Evolutionary conservation across 2,329 filamentous ascomycete species (phyloP).

Genomic region (Epichloe glyceriae): DNA sequence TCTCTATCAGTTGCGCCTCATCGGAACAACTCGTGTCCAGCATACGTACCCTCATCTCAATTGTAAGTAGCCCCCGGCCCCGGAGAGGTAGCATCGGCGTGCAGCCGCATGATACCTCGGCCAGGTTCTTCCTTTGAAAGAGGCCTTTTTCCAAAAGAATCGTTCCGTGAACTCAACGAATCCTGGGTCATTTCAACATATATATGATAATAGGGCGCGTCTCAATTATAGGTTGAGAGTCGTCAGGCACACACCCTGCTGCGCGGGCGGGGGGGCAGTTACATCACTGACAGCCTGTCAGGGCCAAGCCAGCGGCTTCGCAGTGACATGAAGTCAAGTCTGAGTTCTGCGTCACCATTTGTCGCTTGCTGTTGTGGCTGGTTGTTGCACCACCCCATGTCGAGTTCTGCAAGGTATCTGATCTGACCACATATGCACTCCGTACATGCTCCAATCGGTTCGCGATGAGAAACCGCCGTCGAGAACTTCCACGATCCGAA

Average conservation of each 20-base stretch:
- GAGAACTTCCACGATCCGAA: neutral
- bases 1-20: too few relatives aligned
- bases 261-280: neutral
- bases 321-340: neutral
- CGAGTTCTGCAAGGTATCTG: constrained; percentile 4
- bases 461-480: neutral
- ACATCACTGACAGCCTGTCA: constrained; percentile 1
- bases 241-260: neutral
- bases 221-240: constrained; percentile 1
- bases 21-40: too few relatives aligned
- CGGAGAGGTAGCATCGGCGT: neutral
- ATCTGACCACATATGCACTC: neutral
- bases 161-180: neutral
- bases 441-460: neutral
- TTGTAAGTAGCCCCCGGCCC: neutral
- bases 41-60: neutral
- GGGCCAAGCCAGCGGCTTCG: neutral
- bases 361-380: constrained; percentile 6
- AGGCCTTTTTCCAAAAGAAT: neutral
- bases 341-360: neutral
- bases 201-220: neutral
- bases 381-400: neutral
- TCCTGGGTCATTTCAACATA: neutral
- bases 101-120: neutral
- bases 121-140: neutral